These are phyloP conservation scores for Licmophora abbreviata DNA, from an alignment of 108 stramenopile species.

Conservation along the genomic window DNA sequence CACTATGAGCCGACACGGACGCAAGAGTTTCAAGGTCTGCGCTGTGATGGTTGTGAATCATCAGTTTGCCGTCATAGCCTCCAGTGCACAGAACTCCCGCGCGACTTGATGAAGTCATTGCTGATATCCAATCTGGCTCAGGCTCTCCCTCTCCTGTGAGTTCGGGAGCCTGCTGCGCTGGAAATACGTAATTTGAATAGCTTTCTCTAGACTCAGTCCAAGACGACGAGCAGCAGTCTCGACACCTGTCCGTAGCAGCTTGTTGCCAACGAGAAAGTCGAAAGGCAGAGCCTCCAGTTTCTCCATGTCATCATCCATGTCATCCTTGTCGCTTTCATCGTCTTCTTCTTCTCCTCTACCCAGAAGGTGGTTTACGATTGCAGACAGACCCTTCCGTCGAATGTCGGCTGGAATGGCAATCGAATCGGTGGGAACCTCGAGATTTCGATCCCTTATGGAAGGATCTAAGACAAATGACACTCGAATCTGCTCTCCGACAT, in stretches of 20 bases:
- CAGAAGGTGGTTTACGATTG: constrained; percentile 51
- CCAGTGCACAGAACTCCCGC: constrained; percentile 17
- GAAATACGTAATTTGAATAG: constrained; percentile 62
- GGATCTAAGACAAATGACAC: constrained; percentile 37
- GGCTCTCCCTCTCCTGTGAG: constrained; percentile 45
- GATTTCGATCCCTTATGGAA: constrained; percentile 21
- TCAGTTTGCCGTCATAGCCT: constrained; percentile 62
- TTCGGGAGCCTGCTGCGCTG: constrained; percentile 47
- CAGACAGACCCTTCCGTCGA: constrained; percentile 68
- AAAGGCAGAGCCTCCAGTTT: constrained; percentile 52
- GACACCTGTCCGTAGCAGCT: constrained; percentile 57
- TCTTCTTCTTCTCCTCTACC: constrained; percentile 31
- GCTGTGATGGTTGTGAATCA: constrained; percentile 12
- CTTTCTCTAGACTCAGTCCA: constrained; percentile 62
- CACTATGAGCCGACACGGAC: constrained; percentile 31
- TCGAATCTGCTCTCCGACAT: constrained; percentile 40
- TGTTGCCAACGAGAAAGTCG: constrained; percentile 65
- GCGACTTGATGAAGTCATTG: constrained; percentile 16
- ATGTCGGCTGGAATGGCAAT: constrained; percentile 72
- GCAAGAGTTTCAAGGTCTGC: constrained; percentile 5
- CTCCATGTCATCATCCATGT: constrained; percentile 24
- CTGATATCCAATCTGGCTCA: constrained; percentile 76
- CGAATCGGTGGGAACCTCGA: constrained; percentile 62
- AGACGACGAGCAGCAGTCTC: constrained; percentile 62
- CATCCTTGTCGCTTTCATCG: constrained; percentile 19